Evolutionary conservation across 2,329 filamentous ascomycete species (phyloP).

Genomic region (Fusarium scirpi): DNA sequence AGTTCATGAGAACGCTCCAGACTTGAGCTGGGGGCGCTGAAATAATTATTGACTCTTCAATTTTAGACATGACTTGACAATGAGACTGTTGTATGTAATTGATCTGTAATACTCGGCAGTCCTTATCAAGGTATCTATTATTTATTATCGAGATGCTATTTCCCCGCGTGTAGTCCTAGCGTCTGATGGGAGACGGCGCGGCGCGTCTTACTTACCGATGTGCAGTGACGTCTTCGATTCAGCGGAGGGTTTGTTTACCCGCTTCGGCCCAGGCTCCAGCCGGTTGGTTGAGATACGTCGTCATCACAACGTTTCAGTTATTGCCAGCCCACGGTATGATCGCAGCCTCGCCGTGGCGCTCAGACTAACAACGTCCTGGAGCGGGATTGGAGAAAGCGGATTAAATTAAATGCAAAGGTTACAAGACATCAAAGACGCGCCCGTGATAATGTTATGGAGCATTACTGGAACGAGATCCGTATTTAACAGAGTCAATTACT

Average conservation of each 20-base stretch:
- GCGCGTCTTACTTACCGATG: not conserved
- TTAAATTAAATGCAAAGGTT: not conserved
- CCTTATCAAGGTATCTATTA: not conserved
- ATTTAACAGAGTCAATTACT: not conserved
- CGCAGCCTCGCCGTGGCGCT: not conserved
- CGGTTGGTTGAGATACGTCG: not conserved
- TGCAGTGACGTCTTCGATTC: slow-evolving; percentile 1
- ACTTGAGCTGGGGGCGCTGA: not conserved
- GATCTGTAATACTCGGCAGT: accelerated
- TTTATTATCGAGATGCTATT: no score
- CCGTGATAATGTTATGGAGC: not conserved
- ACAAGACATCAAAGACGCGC: not conserved
- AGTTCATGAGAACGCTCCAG: not conserved
- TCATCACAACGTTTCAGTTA: not conserved
- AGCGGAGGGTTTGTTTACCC: not conserved
- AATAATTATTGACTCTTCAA: slow-evolving; percentile 16
- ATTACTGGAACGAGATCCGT: not conserved
- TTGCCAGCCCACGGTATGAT: not conserved
- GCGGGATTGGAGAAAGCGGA: no score
- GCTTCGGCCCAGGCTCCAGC: not conserved
- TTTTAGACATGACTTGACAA: not conserved
- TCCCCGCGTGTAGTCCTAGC: not conserved
- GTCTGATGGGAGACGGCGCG: not conserved
- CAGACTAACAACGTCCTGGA: not conserved
- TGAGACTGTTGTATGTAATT: accelerated